A percentile compares a stretch with the other conserved stretches of the same genome.
Evolutionary conservation across 371 early-diverging fungal genomes (phyloP).

Genomic region (Mortierella sp.): DNA sequence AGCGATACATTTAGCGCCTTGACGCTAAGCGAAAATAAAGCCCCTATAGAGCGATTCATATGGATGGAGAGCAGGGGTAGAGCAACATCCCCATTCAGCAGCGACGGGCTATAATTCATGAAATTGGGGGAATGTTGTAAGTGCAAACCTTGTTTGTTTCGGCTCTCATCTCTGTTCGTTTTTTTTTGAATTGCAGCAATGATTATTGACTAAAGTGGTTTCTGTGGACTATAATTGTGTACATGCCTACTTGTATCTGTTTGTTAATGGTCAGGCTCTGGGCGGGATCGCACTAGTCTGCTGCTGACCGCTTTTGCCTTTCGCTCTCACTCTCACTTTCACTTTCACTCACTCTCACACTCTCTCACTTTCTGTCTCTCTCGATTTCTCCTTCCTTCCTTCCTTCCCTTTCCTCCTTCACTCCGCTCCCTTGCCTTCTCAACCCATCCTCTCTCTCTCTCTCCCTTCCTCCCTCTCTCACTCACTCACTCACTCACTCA

Average conservation of each 20-base stretch:
- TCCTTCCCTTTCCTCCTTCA: background rate
- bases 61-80: slow-evolving; percentile 1
- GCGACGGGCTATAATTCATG: background rate
- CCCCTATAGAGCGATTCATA: slow-evolving; percentile 1
- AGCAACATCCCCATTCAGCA: background rate
- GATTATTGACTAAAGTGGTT: background rate
- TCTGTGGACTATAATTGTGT: background rate
- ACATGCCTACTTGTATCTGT: background rate
- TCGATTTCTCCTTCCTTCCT: background rate
- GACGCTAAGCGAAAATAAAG: background rate
- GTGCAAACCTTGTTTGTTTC: background rate
- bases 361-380: background rate
- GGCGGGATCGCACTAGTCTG: background rate
- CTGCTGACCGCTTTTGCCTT: background rate
- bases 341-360: background rate
- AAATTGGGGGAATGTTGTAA: slow-evolving; percentile 3
- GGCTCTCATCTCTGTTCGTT: background rate
- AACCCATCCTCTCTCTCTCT: slow-evolving; percentile 4
- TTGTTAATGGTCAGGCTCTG: background rate
- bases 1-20: background rate
- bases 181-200: background rate
- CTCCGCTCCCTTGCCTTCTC: slow-evolving; percentile 2
- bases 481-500: background rate
- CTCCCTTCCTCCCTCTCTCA: background rate
- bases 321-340: background rate